Conservation (phyloP, 257 asterid genomes). For the Cruciata laevipes region DNA sequence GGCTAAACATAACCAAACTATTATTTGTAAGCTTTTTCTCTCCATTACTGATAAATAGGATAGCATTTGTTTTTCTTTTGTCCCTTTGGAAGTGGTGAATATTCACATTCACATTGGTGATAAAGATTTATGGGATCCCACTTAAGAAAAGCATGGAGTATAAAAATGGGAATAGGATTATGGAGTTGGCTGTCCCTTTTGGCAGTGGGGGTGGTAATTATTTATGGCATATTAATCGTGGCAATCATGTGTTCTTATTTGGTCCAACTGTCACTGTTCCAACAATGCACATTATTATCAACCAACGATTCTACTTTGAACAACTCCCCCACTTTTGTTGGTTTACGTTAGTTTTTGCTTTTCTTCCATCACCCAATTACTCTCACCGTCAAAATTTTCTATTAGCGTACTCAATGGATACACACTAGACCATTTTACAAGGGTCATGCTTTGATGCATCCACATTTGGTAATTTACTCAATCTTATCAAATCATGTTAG, state of each 20-base stretch:
- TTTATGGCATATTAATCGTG: neutral
- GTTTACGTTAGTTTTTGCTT: neutral
- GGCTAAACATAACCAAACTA: neutral
- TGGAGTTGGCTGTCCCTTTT: neutral
- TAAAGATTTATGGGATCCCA: neutral
- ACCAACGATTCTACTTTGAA: slow-evolving; percentile 1
- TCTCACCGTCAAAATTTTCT: too few species aligned
- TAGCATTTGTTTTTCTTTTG: neutral
- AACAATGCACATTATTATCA: neutral
- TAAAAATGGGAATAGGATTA: neutral
- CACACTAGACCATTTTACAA: too few species aligned
- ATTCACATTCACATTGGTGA: neutral
- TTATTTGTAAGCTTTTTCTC: neutral
- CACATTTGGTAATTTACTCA: too few species aligned
- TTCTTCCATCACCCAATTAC: neutral
- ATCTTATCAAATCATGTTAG: too few species aligned
- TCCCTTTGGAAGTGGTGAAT: neutral
- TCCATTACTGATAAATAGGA: neutral
- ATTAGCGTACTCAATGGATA: too few species aligned
- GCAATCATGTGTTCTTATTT: neutral
- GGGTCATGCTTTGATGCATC: too few species aligned
- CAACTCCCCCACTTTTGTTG: slow-evolving; percentile 4
- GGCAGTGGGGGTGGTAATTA: neutral
- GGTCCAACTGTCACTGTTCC: neutral
- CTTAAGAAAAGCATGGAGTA: slow-evolving; percentile 3